A percentile compares a stretch with the other conserved stretches of the same genome.
Conservation (phyloP, 331 rosid species). For the Prunus yedoensis region DNA sequence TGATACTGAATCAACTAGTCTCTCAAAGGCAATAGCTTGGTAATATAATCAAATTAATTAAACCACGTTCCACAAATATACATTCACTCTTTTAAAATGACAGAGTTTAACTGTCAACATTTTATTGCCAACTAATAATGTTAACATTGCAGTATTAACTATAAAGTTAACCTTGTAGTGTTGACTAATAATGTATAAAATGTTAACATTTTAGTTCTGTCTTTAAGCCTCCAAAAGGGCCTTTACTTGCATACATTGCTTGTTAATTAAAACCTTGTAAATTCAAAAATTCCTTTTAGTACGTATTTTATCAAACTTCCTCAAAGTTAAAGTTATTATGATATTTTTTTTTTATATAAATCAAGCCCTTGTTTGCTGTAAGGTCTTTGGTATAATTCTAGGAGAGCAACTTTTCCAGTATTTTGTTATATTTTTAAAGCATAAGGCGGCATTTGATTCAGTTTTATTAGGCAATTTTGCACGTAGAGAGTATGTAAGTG, state of each 20-base stretch:
- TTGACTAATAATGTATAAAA: too few species aligned
- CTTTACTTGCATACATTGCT: not conserved
- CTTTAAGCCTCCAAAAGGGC: not conserved
- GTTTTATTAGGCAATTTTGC: not conserved
- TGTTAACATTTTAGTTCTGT: not conserved
- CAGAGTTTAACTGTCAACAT: not conserved
- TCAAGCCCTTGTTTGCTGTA: not conserved
- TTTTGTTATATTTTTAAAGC: not conserved
- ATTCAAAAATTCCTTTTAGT: not conserved
- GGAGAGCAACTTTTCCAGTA: not conserved
- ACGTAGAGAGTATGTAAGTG: not conserved
- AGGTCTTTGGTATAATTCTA: not conserved
- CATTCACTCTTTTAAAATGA: not conserved
- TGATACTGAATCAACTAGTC: not conserved
- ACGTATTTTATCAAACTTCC: not conserved
- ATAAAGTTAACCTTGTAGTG: too few species aligned
- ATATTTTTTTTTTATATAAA: not conserved
- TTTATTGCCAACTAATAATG: not conserved
- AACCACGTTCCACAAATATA: not conserved
- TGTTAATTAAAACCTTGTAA: not conserved
- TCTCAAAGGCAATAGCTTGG: conserved; percentile 7
- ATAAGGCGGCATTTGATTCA: not conserved
- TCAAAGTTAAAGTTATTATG: not conserved
- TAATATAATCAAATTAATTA: not conserved
- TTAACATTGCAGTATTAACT: not conserved